Evolutionary conservation across 177 flowering plant species (phyloP).

Genomic region (Vitis hybrid): DNA sequence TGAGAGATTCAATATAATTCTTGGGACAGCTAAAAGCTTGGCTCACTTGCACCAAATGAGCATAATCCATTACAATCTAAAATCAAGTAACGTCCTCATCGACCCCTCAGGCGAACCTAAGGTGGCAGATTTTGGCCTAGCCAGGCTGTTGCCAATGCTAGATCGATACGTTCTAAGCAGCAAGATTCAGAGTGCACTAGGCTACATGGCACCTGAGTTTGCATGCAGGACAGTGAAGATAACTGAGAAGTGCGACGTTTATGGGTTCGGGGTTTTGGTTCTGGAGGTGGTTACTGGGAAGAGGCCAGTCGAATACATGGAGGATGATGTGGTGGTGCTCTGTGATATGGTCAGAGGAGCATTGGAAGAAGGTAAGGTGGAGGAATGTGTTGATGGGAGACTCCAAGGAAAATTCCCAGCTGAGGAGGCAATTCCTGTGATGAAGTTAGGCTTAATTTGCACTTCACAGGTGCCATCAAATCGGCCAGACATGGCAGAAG

Average conservation of each 20-base stretch:
- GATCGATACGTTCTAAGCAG: conserved; percentile 86
- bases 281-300: conserved; percentile 87
- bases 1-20: conserved; percentile 72
- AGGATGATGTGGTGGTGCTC: conserved; percentile 89
- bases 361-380: conserved; percentile 78
- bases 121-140: conserved; percentile 87
- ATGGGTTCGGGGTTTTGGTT: conserved; percentile 82
- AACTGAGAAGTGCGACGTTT: conserved; percentile 92
- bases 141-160: conserved; percentile 74
- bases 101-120: conserved; percentile 68
- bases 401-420: conserved; percentile 62
- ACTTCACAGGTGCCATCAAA: conserved; percentile 95
- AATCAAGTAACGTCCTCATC: conserved; percentile 76
- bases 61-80: conserved; percentile 83
- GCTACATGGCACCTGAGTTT: conserved; percentile 97
- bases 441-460: conserved; percentile 87
- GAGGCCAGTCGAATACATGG: conserved; percentile 95
- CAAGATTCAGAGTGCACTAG: conserved; percentile 96
- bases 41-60: conserved; percentile 69
- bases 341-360: conserved; percentile 89
- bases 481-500: conserved; percentile 94
- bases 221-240: conserved; percentile 86
- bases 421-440: conserved; percentile 82
- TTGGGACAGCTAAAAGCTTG: conserved; percentile 77
- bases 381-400: conserved; percentile 70